Evolutionary conservation across 768 basidiomycete genomes (phyloP).

Genomic region (Psilocybe azurescens): DNA sequence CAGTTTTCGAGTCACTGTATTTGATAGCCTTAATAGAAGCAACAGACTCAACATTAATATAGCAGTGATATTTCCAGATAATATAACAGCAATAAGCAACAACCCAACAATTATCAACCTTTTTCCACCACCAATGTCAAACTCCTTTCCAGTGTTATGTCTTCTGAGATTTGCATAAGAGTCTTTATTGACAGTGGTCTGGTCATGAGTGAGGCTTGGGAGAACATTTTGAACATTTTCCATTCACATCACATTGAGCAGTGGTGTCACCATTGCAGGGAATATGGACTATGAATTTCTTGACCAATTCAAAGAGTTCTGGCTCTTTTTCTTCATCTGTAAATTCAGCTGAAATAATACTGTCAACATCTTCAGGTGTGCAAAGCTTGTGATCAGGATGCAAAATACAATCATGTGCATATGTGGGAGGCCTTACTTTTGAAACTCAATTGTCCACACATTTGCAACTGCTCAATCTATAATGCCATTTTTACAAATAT

Average conservation of each 20-base stretch:
- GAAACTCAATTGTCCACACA: conserved; percentile 56
- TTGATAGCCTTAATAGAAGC: conserved; percentile 44
- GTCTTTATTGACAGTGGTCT: conserved; percentile 42
- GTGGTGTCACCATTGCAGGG: conserved; percentile 38
- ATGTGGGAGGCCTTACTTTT: conserved; percentile 54
- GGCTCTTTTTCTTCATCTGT: conserved; percentile 45
- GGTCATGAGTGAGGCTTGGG: conserved; percentile 36
- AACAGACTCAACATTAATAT: conserved; percentile 55
- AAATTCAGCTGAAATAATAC: conserved; percentile 40
- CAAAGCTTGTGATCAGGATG: conserved; percentile 33
- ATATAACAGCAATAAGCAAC: conserved; percentile 47
- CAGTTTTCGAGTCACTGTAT: too few relatives aligned
- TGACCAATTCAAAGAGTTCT: conserved; percentile 42
- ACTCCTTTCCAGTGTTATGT: conserved; percentile 36
- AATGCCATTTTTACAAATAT: conserved; percentile 39
- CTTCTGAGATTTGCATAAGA: conserved; percentile 45
- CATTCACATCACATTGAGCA: conserved; percentile 16
- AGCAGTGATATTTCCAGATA: conserved; percentile 41
- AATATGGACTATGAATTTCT: conserved; percentile 37
- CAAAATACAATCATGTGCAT: conserved; percentile 55
- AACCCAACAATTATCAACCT: conserved; percentile 43
- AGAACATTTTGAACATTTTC: conserved; percentile 13
- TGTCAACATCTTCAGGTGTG: conserved; percentile 37
- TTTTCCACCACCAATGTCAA: conserved; percentile 22
- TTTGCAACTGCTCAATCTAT: conserved; percentile 45